Evolutionary conservation across 1,139 yeast species (phyloP).

Genomic region (Debaryomycetaceae sp.): DNA sequence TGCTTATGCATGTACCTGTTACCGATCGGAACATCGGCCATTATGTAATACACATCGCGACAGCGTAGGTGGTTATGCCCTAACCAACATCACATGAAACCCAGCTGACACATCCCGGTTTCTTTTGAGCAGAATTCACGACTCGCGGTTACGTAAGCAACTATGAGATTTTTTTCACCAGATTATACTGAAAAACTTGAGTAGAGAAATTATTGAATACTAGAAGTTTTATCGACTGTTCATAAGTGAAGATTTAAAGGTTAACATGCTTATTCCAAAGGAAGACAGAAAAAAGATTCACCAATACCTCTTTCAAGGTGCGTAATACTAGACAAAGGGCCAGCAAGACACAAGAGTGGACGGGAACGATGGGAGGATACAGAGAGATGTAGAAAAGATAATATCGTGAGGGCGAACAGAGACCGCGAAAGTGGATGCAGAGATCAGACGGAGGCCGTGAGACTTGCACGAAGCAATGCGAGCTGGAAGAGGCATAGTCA

Average conservation of each 20-base stretch:
- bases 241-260: constrained; percentile 7
- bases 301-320: constrained; percentile 98
- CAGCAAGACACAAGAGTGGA: neutral
- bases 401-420: neutral
- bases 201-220: neutral
- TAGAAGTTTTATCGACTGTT: constrained; percentile 6
- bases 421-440: too few relatives aligned
- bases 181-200: neutral
- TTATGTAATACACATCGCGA: too few relatives aligned
- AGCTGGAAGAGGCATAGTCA: too few relatives aligned
- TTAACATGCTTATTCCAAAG: constrained; percentile 96
- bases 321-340: constrained; percentile 29
- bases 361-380: neutral
- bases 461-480: too few relatives aligned
- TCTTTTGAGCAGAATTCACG: neutral
- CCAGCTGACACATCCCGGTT: neutral
- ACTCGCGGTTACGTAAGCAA: neutral
- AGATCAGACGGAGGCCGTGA: too few relatives aligned
- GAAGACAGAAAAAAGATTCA: constrained; percentile 99
- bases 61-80: neutral
- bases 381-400: neutral
- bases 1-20: too few relatives aligned
- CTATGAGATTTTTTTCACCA: constrained; percentile 1
- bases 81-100: neutral
- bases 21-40: too few relatives aligned